Percentiles rank a stretch among this genome's conserved stretches.
These are phyloP conservation scores for Nitzschia sp. DNA, from an alignment of 108 stramenopile genomes.

Conservation along the genomic window DNA sequence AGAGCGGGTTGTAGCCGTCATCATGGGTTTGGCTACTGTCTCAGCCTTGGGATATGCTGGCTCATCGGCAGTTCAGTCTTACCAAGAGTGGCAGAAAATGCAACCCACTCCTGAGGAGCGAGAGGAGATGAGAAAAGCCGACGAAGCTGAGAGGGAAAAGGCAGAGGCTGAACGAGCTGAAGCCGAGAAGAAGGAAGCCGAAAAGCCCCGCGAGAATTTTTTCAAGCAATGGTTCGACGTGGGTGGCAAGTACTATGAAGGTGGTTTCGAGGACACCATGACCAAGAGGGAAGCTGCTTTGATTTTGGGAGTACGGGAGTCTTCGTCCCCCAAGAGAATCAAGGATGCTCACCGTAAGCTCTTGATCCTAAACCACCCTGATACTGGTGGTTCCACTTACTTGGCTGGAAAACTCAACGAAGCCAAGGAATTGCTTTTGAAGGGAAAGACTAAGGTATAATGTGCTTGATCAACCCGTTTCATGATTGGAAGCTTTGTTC, in stretches of 20 bases:
- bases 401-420: slow-evolving; percentile 97
- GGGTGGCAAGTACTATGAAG: slow-evolving; percentile 92
- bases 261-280: slow-evolving; percentile 98
- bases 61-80: slow-evolving; percentile 64
- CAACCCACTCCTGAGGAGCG: slow-evolving; percentile 34
- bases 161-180: slow-evolving; percentile 20
- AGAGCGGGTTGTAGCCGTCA: slow-evolving; percentile 50
- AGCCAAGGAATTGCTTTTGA: slow-evolving; percentile 96
- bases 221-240: slow-evolving; percentile 83
- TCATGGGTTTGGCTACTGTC: slow-evolving; percentile 66
- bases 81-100: slow-evolving; percentile 61
- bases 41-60: slow-evolving; percentile 78
- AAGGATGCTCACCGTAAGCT: slow-evolving; percentile 97
- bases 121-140: slow-evolving; percentile 35
- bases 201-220: slow-evolving; percentile 66
- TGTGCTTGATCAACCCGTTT: neutral
- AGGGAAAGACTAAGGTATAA: slow-evolving; percentile 56
- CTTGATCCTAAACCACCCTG: slow-evolving; percentile 96
- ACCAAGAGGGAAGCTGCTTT: slow-evolving; percentile 95
- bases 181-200: slow-evolving; percentile 20
- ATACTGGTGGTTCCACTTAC: slow-evolving; percentile 96
- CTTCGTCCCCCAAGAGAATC: slow-evolving; percentile 81
- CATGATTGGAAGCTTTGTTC: too few relatives aligned
- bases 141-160: slow-evolving; percentile 20
- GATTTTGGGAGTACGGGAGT: slow-evolving; percentile 96